These are phyloP conservation scores for bread wheat (Triticum aestivum) DNA, from an alignment of 176 grass and related monocot genomes.

Conservation along the genomic window DNA sequence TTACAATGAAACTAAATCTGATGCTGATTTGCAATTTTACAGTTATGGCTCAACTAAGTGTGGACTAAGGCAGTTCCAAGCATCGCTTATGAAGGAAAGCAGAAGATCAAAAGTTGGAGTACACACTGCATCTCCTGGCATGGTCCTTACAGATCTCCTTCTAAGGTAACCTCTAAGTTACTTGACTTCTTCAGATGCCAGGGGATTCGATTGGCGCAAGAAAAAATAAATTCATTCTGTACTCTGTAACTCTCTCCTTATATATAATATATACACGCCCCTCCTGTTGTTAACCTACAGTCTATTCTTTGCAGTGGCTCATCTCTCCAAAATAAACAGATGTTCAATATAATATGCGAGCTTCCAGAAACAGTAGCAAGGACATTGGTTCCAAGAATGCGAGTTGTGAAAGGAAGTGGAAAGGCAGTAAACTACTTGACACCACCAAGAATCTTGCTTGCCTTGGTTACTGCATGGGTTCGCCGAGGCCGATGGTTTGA, in stretches of 20 bases:
- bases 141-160: conserved; percentile 96
- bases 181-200: conserved; percentile 15
- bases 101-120: conserved; percentile 92
- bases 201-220: background rate
- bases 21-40: conserved; percentile 25
- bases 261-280: too few relatives aligned
- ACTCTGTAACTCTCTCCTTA: too few relatives aligned
- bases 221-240: background rate
- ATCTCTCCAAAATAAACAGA: conserved; percentile 90
- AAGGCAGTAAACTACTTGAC: conserved; percentile 97
- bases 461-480: conserved; percentile 95
- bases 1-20: conserved; percentile 25
- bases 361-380: conserved; percentile 99
- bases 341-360: conserved; percentile 99
- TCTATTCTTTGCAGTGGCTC: conserved; percentile 73
- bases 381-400: conserved; percentile 95
- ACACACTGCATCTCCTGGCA: conserved; percentile 96
- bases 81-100: conserved; percentile 90
- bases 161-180: conserved; percentile 61
- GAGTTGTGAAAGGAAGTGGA: conserved; percentile 95
- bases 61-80: conserved; percentile 86
- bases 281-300: background rate
- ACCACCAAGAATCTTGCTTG: conserved; percentile 95
- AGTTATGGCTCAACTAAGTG: conserved; percentile 99
- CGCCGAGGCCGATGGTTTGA: conserved; percentile 97